Evolutionary conservation across 768 basidiomycete genomes (phyloP).

Genomic region (Auriscalpium orientale): DNA sequence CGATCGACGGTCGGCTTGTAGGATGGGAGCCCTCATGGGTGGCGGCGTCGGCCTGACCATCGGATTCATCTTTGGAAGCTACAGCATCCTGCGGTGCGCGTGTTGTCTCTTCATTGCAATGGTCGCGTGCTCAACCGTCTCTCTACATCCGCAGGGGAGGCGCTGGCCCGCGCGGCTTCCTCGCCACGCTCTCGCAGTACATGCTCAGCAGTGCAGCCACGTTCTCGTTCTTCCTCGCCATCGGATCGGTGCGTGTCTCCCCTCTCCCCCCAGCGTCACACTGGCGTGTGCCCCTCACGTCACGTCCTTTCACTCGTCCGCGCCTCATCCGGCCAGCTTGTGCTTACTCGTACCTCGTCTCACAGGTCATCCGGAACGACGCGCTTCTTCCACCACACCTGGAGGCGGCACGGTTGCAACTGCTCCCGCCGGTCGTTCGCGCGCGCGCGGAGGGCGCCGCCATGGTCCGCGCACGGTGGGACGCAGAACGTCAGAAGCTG

Average conservation of each 20-base stretch:
- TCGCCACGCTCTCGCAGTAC: slow-evolving; percentile 93
- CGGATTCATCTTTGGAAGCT: slow-evolving; percentile 94
- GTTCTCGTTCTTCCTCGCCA: slow-evolving; percentile 94
- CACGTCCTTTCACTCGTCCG: not conserved
- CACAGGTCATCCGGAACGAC: slow-evolving; percentile 87
- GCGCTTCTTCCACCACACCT: slow-evolving; percentile 47
- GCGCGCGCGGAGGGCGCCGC: slow-evolving; percentile 62
- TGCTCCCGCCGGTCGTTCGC: slow-evolving; percentile 48
- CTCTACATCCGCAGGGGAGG: slow-evolving; percentile 78
- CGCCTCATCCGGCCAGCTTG: not conserved
- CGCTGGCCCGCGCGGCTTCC: slow-evolving; percentile 81
- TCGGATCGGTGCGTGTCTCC: slow-evolving; percentile 65
- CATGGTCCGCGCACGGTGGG: slow-evolving; percentile 71
- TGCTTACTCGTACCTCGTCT: not conserved
- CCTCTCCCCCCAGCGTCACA: not conserved
- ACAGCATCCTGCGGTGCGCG: slow-evolving; percentile 79
- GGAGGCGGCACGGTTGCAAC: slow-evolving; percentile 56
- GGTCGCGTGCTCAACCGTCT: not conserved
- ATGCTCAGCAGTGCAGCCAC: slow-evolving; percentile 98
- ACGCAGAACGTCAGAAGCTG: slow-evolving; percentile 39
- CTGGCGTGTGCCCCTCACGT: not conserved
- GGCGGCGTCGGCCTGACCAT: slow-evolving; percentile 93
- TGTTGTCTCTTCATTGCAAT: not conserved
- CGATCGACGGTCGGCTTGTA: slow-evolving; percentile 22
- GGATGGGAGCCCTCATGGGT: slow-evolving; percentile 91